phyloP scores from a whole-genome alignment of 352 stramenopile genomes.

The Phytophthora nicotianae region DNA sequence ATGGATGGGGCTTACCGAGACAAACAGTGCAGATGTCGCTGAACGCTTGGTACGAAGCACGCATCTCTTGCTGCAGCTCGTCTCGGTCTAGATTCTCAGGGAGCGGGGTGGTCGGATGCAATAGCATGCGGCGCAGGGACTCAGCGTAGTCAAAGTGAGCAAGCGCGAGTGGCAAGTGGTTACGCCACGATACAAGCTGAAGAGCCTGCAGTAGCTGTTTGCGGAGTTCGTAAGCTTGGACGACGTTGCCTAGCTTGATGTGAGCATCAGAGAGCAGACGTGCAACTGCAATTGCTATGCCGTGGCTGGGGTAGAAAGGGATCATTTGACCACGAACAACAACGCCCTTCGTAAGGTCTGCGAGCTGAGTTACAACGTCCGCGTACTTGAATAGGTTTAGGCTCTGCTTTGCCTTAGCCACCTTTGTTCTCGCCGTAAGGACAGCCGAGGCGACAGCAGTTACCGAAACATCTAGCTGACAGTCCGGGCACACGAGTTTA shows the following conservation, averaged over 20 bases:
- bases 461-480: conserved; percentile 25
- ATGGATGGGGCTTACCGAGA: conserved; percentile 35
- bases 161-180: conserved; percentile 44
- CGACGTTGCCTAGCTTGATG: conserved; percentile 46
- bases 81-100: conserved; percentile 28
- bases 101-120: conserved; percentile 20
- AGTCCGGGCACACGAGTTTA: conserved; percentile 34
- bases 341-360: conserved; percentile 20
- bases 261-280: conserved; percentile 43
- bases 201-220: conserved; percentile 34
- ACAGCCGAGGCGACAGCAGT: conserved; percentile 22
- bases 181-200: conserved; percentile 28
- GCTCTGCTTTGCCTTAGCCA: conserved; percentile 37
- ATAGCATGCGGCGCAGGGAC: conserved; percentile 34
- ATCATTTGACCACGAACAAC: conserved; percentile 31
- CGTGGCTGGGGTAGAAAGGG: conserved; percentile 40
- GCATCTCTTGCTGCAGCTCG: conserved; percentile 36
- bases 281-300: conserved; percentile 34
- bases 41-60: conserved; percentile 36
- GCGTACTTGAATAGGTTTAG: conserved; percentile 40
- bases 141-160: conserved; percentile 51
- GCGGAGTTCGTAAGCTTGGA: conserved; percentile 35
- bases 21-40: conserved; percentile 42
- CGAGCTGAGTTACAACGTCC: conserved; percentile 31
- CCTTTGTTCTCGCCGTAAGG: conserved; percentile 7